Evolutionary conservation across 2,329 filamentous ascomycete species (phyloP).

Genomic region (Penicillium crustosum): DNA sequence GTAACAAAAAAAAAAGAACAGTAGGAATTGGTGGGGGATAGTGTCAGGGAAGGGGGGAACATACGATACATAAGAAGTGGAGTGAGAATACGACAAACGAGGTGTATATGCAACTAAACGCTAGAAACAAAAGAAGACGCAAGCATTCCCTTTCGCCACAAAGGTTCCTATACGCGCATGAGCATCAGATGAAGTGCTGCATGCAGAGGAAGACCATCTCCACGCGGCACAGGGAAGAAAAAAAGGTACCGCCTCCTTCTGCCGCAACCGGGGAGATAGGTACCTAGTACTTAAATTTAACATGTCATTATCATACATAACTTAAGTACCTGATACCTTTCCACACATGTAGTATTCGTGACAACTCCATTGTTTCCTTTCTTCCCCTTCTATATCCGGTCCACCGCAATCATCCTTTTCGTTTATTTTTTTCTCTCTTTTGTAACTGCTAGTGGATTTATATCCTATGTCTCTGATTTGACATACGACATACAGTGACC

Average conservation of each 20-base stretch:
- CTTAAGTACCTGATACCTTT: background rate
- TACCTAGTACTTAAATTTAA: background rate
- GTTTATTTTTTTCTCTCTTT: background rate
- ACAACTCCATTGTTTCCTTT: slow-evolving; percentile 8
- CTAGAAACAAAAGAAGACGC: slow-evolving; percentile 16
- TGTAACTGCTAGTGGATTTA: background rate
- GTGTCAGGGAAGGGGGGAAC: slow-evolving; percentile 17
- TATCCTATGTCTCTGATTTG: background rate
- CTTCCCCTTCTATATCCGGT: slow-evolving; percentile 1
- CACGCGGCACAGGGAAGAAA: background rate
- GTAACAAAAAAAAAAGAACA: slow-evolving; percentile 9
- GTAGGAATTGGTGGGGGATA: slow-evolving; percentile 3
- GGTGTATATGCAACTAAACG: slow-evolving; percentile 12
- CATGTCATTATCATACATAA: background rate
- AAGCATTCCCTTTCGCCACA: slow-evolving; percentile 25
- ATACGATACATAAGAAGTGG: slow-evolving; percentile 26
- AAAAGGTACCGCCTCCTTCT: slow-evolving; percentile 1
- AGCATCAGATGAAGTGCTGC: background rate
- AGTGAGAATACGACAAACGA: slow-evolving; percentile 14
- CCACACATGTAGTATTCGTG: background rate
- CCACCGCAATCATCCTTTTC: slow-evolving; percentile 1
- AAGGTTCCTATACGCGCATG: slow-evolving; percentile 6
- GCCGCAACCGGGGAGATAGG: slow-evolving; percentile 17
- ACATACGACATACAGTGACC: slow-evolving; percentile 4
- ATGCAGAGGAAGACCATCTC: slow-evolving; percentile 4